Percentiles rank a stretch among this genome's conserved stretches.
Conservation (phyloP, 331 rosid species). For the Quercus tomentella region DNA sequence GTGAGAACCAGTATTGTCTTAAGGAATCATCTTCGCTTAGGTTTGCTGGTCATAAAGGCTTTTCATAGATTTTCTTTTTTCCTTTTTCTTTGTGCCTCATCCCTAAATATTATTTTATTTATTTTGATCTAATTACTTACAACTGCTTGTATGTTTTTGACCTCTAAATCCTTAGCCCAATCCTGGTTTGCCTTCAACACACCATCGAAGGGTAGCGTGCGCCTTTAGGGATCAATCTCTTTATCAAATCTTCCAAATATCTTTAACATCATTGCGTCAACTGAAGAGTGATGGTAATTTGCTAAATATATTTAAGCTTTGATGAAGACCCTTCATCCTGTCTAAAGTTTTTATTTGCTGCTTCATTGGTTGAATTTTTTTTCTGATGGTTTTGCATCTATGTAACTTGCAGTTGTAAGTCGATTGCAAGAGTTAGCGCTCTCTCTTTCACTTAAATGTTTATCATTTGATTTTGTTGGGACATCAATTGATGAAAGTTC, state of each 20-base stretch:
- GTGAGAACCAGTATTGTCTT: neutral
- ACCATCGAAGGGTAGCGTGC: conserved; percentile 98
- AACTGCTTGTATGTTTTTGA: conserved; percentile 25
- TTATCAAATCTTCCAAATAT: conserved; percentile 90
- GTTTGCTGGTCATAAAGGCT: neutral
- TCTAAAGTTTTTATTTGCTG: conserved; percentile 5
- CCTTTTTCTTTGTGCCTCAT: neutral
- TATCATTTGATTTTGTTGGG: conserved; percentile 98
- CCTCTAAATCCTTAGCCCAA: conserved; percentile 62
- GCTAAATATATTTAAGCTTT: neutral
- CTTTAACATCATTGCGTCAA: conserved; percentile 83
- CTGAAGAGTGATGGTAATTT: conserved; percentile 82
- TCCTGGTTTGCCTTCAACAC: conserved; percentile 85
- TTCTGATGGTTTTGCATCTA: conserved; percentile 19
- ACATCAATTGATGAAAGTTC: conserved; percentile 98
- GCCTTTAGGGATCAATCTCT: conserved; percentile 92
- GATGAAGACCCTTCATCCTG: neutral
- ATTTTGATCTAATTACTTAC: neutral
- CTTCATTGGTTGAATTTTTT: neutral
- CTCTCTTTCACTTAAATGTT: conserved; percentile 87
- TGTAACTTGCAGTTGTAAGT: conserved; percentile 56
- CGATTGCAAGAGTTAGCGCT: conserved; percentile 97
- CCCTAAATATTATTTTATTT: neutral
- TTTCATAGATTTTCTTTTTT: neutral
- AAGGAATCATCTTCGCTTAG: neutral